Base-by-base conservation (phyloP, 73 alveolate species). In the Paraurostyla sp. region DNA sequence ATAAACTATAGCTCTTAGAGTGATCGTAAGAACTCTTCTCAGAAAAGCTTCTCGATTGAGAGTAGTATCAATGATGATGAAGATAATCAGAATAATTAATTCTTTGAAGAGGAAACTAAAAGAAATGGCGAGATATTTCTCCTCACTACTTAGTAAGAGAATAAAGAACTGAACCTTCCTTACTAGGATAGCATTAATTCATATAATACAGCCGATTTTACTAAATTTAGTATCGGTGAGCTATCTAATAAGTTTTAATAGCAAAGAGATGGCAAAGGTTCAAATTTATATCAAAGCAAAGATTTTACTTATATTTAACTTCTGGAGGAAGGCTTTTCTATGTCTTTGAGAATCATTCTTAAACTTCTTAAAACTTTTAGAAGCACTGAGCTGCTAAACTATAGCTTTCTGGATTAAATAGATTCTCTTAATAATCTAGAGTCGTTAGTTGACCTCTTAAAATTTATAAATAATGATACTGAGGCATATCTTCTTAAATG, bases 161-260 rank as follows among this genome's bases (percentile, higher is more conserved):
- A 69, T 42, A 69, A 69, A 41, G 58, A 41, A 13, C 6, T 41
- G 41, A 16, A 35, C 46, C 65, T 69, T 2, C 62, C 58, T n/a
- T 43, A 69, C 40, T 25, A 69, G 35, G 84, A 69, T n/a, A 69
- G 84, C 63, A 69, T 69, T 69, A 42, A 69, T 69, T 69, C 84
- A 11, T 69, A 69, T 69, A 69, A 69, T 38, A 69, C 84, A n/a
- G 84, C 84, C 15, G 84, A 69, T n/a, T 69, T 69, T 40, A 69
- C 84, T 43, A 69, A 69, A 46, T 69, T 69, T 69, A 69, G 84
- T 38, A 69, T 69, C 22, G 84, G 84, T 33, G 84, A 69, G 25
- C 62, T 69, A 36, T 60, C 78, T 20, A 60, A 60, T 60, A 69
- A 41, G 63, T 9, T 43, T 11, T 13, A 29, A 69, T 7, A 38